Evolutionary conservation across 164 flowering plant species (phyloP), one percentile per base, ranked within the genome.

Genomic region (Vitis labrusca): DNA sequence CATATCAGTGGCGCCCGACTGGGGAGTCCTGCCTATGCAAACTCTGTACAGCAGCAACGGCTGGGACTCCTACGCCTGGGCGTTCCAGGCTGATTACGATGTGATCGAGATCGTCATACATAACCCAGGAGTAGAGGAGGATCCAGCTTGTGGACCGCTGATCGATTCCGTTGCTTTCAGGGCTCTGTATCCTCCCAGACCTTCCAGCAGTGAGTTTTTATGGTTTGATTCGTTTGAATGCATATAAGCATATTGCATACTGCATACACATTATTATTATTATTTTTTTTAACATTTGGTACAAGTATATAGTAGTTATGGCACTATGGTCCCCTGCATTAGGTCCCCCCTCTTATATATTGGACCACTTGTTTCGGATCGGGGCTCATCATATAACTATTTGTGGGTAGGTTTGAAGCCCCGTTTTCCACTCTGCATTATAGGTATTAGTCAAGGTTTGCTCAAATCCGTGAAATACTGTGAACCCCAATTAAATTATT

Each of bases 61-160:
- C 2, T 91, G 97, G 90, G 97, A 91, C 67, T 79, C 84, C 8
- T 90, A 90, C 32, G 88, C 91, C 0, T 91, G 90, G 90, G 97
- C 86, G 0, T 91, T 83, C 60, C 66, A 76, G 51, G 88, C 97
- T 1, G 67, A 47, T 8, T 69, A 11, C 11, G 68, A 66, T 5
- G 71, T 56, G 10, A 85, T 66, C 2, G 86, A 79, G 66, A 64
- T 90, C n/a, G 58, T 85, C 2, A 76, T 91, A 10, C 97, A 90
- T 58, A 91, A 91, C 63, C 97, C 99, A 0, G 99, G 98, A 0
- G 91, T 80, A 0, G 97, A 91, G 76, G 98, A 96, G 69, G 98
- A 96, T 72, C 91, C 97, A 0, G 99, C 98, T 15, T 96, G 99
- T 17, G 99, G 99, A 0, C 99, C 99, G 1, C 87, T 96, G 3